Evolutionary conservation across 1,139 yeast species (phyloP).

Genomic region (Candida albicans): DNA sequence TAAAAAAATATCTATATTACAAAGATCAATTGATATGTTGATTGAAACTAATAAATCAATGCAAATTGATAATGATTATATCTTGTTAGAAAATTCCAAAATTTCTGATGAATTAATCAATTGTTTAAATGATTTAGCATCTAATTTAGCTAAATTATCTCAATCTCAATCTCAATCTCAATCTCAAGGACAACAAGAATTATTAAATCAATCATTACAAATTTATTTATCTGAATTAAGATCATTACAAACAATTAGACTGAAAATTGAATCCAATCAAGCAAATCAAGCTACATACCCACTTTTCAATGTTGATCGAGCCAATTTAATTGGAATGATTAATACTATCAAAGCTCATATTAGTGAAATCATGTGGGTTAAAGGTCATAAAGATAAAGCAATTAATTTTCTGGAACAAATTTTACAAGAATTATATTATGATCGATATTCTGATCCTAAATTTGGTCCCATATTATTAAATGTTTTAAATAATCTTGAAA

Average conservation of each 20-base stretch:
- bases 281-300: constrained; percentile 35
- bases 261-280: constrained; percentile 19
- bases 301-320: constrained; percentile 36
- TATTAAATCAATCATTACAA: constrained; percentile 28
- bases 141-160: constrained; percentile 26
- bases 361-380: constrained; percentile 66
- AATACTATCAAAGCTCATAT: constrained; percentile 56
- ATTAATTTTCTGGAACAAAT: constrained; percentile 65
- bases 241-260: constrained; percentile 23
- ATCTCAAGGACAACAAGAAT: no score
- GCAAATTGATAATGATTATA: constrained; percentile 24
- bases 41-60: constrained; percentile 29
- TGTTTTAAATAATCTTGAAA: constrained; percentile 32
- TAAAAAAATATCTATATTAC: constrained; percentile 35
- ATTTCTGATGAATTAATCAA: constrained; percentile 41
- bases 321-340: constrained; percentile 28
- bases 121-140: constrained; percentile 39
- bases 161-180: constrained; percentile 12
- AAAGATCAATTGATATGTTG: constrained; percentile 45
- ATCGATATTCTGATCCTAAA: constrained; percentile 28
- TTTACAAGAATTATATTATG: constrained; percentile 36
- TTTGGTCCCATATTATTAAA: constrained; percentile 32
- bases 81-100: constrained; percentile 27
- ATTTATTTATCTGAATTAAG: constrained; percentile 42
- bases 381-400: constrained; percentile 53